Percentiles rank a stretch among this genome's conserved stretches.
phyloP scores from a whole-genome alignment of 2,329 filamentous ascomycete species.

The Exophiala oligosperma region DNA sequence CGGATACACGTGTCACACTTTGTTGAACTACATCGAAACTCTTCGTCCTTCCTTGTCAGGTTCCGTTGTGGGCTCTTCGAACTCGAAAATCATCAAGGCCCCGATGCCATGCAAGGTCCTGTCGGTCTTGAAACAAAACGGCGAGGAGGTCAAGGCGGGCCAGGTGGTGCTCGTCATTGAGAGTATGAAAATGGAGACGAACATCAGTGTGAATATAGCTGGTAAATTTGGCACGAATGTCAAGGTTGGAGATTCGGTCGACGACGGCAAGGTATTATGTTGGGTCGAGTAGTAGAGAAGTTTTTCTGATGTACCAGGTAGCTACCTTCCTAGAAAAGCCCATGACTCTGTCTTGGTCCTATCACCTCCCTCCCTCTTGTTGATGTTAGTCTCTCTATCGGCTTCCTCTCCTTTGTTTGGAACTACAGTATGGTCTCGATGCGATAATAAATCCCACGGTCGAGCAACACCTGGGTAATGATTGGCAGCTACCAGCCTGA shows the following conservation, averaged over 20 bases:
- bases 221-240: constrained; percentile 33
- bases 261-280: constrained; percentile 36
- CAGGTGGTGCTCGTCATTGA: constrained; percentile 39
- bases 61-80: constrained; percentile 12
- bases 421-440: too few species aligned
- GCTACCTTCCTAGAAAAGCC: too few species aligned
- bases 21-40: constrained; percentile 34
- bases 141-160: constrained; percentile 34
- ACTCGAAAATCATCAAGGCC: constrained; percentile 28
- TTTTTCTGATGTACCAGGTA: too few species aligned
- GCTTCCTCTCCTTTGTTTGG: too few species aligned
- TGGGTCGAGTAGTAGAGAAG: constrained; percentile 19
- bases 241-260: constrained; percentile 36
- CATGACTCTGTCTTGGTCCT: too few species aligned
- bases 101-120: constrained; percentile 42
- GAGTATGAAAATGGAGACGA: constrained; percentile 49
- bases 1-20: constrained; percentile 30
- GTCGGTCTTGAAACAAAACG: constrained; percentile 34
- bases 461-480: too few species aligned
- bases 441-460: too few species aligned
- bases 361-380: too few species aligned
- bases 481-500: too few species aligned
- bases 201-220: constrained; percentile 30
- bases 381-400: too few species aligned
- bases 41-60: constrained; percentile 19